A percentile compares a stretch with the other conserved stretches of the same genome.
These are phyloP conservation scores for Sporothrix mexicana DNA, from an alignment of 2,329 filamentous ascomycete genomes.

Conservation along the genomic window DNA sequence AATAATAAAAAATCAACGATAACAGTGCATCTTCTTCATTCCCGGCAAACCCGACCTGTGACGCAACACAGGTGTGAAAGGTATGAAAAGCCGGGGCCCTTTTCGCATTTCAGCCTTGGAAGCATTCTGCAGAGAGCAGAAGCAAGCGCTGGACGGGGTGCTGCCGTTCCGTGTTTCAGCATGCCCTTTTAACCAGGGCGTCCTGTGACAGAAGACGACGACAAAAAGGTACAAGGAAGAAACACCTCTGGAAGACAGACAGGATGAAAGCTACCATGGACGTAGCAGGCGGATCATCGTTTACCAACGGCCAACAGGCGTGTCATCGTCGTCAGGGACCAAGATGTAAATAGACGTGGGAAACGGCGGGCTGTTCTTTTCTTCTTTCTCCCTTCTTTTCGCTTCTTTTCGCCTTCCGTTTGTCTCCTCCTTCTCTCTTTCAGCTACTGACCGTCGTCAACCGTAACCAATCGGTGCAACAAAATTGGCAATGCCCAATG, in stretches of 20 bases:
- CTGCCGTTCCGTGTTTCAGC: constrained; percentile 31
- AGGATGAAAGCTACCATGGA: not conserved
- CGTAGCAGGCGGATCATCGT: not conserved
- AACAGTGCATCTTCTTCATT: not conserved
- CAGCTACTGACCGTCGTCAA: not conserved
- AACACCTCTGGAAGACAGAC: not conserved
- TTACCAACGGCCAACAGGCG: not conserved
- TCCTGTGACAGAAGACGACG: not conserved
- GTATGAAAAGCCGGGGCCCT: not conserved
- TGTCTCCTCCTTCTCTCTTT: not conserved
- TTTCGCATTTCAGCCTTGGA: not conserved
- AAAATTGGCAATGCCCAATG: not conserved
- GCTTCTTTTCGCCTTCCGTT: not conserved
- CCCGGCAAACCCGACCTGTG: not conserved
- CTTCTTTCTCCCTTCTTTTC: not conserved
- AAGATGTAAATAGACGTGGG: not conserved
- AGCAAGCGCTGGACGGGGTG: constrained; percentile 7
- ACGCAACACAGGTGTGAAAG: not conserved
- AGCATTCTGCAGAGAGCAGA: not conserved
- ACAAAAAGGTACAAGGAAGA: not conserved
- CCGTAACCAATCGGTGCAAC: not conserved
- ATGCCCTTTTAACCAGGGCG: constrained; percentile 4
- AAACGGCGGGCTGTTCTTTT: not conserved
- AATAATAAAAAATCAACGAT: not conserved
- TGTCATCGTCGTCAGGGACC: constrained; percentile 14